Evolutionary conservation across 805 yeast species (phyloP).

Genomic region (Metschnikowia drakensbergensis): DNA sequence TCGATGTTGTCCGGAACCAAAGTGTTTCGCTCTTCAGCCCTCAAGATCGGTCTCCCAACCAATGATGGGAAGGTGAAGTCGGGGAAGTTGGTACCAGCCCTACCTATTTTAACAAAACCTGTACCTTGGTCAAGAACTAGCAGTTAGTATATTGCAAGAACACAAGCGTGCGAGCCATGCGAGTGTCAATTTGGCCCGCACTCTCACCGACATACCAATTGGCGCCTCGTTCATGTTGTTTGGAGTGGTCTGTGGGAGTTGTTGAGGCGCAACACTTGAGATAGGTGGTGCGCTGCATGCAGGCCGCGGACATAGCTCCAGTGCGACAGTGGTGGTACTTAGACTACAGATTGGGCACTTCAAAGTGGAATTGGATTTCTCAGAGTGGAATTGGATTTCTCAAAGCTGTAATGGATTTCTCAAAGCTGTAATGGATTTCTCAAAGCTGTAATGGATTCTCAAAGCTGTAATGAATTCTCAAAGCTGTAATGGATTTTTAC

Average conservation of each 20-base stretch:
- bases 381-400: no score
- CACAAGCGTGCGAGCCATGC: no score
- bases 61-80: conserved; percentile 96
- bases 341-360: not conserved
- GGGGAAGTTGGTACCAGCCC: conserved; percentile 96
- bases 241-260: not conserved
- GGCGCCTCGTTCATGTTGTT: conserved; percentile 18
- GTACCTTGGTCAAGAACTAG: conserved; percentile 97
- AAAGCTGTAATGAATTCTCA: no score
- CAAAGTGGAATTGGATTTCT: not conserved
- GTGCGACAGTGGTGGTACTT: not conserved
- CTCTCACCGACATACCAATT: conserved; percentile 15
- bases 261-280: conserved; percentile 15
- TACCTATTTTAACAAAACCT: conserved; percentile 94
- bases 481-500: not conserved
- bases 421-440: no score
- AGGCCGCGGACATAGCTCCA: conserved; percentile 1
- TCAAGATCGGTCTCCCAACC: conserved; percentile 93
- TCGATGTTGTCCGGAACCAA: conserved; percentile 57
- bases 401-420: no score
- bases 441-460: no score
- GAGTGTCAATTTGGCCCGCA: not conserved
- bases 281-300: conserved; percentile 5
- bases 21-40: conserved; percentile 86
- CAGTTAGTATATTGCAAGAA: conserved; percentile 12